phyloP scores from a whole-genome alignment of 2,329 filamentous ascomycete genomes.

The Colletotrichum orchidophilum region DNA sequence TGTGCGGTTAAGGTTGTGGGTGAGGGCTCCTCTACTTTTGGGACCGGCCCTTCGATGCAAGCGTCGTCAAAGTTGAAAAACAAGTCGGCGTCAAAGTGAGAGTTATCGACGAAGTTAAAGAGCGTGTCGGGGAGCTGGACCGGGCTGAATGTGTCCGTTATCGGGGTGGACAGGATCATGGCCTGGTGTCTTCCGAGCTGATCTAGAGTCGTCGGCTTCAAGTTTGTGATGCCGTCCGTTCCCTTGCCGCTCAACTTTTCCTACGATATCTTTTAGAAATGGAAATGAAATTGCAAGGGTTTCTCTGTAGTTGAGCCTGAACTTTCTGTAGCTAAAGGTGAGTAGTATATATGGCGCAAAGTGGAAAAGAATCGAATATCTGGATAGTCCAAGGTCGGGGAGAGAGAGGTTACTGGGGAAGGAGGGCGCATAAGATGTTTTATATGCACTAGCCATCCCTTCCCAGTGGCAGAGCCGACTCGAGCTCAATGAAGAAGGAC shows the following conservation, averaged over 20 bases:
- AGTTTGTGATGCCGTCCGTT: background rate
- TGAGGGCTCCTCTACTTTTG: background rate
- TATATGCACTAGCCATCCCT: background rate
- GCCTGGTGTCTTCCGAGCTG: background rate
- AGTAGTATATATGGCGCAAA: background rate
- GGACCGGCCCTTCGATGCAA: slow-evolving; percentile 9
- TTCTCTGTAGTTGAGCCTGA: background rate
- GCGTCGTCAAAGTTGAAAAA: slow-evolving; percentile 15
- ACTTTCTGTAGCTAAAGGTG: background rate
- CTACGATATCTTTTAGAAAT: background rate
- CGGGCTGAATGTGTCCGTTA: background rate
- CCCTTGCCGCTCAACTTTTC: background rate
- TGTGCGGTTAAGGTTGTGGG: too few relatives aligned
- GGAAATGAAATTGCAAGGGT: background rate
- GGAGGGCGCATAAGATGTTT: background rate
- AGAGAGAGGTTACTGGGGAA: background rate
- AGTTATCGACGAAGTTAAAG: background rate
- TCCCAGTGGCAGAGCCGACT: background rate
- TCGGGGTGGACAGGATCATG: background rate
- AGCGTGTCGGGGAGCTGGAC: background rate
- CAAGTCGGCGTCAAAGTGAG: background rate
- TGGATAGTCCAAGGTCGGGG: background rate
- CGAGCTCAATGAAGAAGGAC: background rate
- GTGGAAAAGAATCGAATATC: background rate
- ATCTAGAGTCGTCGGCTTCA: background rate